Base-by-base conservation (phyloP, 2,329 filamentous ascomycete genomes). In the Aspergillus sp. region DNA sequence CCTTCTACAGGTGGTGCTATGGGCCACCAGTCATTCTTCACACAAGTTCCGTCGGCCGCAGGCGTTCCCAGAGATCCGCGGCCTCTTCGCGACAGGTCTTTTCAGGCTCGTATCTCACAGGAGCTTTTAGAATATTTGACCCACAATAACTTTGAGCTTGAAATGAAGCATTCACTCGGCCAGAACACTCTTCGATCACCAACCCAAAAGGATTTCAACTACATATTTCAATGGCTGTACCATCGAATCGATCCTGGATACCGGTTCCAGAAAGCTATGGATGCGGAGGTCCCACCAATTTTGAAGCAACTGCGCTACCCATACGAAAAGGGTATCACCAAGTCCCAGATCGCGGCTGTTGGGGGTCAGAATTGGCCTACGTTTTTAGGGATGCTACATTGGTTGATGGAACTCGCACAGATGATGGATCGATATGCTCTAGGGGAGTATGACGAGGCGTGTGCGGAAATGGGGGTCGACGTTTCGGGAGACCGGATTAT, bases 141-240 rank as follows among this genome's bases (percentile, higher is more conserved):
- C 0, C 88, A 93, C 56, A 89, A 97, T 74, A 96, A 97, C 71
- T 99, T 98, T 68, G 95, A 99, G 75, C 87, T 97, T 83, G 93
- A 98, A 66, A 96, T 96, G 88, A 97, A 96, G 76, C 90, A 98
- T 73, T 89, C 87, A 1, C 80, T 99, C n/a, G 90, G 91, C 1
- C 89, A 90, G 62, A 97, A 97, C 67, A 90, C 91, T 6, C 87
- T 96, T 71, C 93, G 91, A 68, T 96, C 91, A 43, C 96, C 95
- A 0, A 99, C 93, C 1, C 93, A 98, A 67, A 99, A 99, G 71
- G 95, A 99, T 73, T 99, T 99, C 78, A 95, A 96, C 69, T 89
- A 85, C 75, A 96, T 99, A 83, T 99, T 99, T 70, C 92, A 98
- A 69, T 99, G 93, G 90, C 81, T 99, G 3, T 99, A 99, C 74